Evolutionary conservation across 73 alveolate species (phyloP), one percentile per base, ranked within the genome.

Genomic region (Breviolum minutum): DNA sequence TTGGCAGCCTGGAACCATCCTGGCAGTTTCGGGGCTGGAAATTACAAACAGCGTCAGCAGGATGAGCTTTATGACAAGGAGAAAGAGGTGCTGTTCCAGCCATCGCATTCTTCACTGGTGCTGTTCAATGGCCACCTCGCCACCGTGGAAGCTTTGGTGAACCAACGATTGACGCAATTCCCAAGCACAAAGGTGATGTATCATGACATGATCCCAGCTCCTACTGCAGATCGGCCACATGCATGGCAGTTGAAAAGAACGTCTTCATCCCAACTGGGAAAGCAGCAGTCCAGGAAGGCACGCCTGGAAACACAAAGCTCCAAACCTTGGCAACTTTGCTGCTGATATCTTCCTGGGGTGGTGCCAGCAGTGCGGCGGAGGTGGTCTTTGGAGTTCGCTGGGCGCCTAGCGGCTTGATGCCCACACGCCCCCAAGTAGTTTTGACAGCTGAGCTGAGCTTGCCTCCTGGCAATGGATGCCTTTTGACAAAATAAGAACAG

Each of bases 11-110:
- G 93, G 93, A 71, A 11, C 32, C n/a, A 84, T 84, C 24, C 6
- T 60, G 74, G 93, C 93, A 74, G 93, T 24, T 84, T 61, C 24
- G 93, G 93, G 2, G 61, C 54, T 20, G 93, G 93, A 26, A 27
- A 30, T n/a, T 79, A 40, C 68, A 79, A 79, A 16, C 87, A 79
- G 66, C n/a, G 22, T 26, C 30, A 79, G 66, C 27, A 2, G 16
- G 87, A 11, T 32, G 87, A 79, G 48, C 66, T 32, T 6, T 8
- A 3, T 26, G 19, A 29, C 40, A 26, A 63, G 6, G 87, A 29
- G 1, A 79, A 79, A 14, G 87, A 79, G 63, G 87, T 79, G 30
- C 87, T 32, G 32, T 79, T 32, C 13, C 30, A 32, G 66, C 30
- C 48, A 14, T 13, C 2, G 5, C 27, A 63, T 79, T 29, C 87